phyloP scores from a whole-genome alignment of 1,139 yeast genomes.

The Yamadazyma epiphylla region DNA sequence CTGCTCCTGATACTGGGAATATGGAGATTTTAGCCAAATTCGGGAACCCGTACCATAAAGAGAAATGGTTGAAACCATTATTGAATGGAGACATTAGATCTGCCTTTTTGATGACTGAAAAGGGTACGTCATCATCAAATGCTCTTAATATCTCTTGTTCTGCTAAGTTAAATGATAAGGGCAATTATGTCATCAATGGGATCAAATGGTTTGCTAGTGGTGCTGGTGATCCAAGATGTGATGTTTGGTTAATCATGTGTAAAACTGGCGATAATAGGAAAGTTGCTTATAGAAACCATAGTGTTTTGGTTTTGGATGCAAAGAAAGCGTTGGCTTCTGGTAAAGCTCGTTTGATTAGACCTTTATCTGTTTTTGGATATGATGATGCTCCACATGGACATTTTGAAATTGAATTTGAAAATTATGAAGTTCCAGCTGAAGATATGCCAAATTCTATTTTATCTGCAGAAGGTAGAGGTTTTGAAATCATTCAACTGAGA shows the following conservation, averaged over 20 bases:
- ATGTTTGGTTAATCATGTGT: constrained; percentile 67
- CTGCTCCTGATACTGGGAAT: constrained; percentile 75
- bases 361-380: constrained; percentile 57
- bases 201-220: constrained; percentile 77
- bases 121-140: constrained; percentile 62
- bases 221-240: constrained; percentile 67
- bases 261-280: constrained; percentile 42
- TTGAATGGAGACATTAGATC: constrained; percentile 59
- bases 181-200: constrained; percentile 58
- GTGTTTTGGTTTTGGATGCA: constrained; percentile 57
- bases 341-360: constrained; percentile 47
- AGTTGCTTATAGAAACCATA: constrained; percentile 49
- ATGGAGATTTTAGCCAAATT: constrained; percentile 66
- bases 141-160: constrained; percentile 59
- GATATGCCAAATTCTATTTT: constrained; percentile 38
- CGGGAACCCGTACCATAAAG: constrained; percentile 51
- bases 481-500: constrained; percentile 65
- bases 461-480: constrained; percentile 58
- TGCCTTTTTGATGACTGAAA: constrained; percentile 72
- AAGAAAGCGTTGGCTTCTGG: constrained; percentile 52
- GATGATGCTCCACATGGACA: constrained; percentile 80
- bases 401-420: constrained; percentile 54
- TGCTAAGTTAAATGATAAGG: constrained; percentile 40
- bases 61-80: constrained; percentile 53
- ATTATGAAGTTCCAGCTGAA: constrained; percentile 46